Percentiles rank a stretch among this genome's conserved stretches.
phyloP scores from a whole-genome alignment of 768 basidiomycete species.

The Agrocybe pediades region DNA sequence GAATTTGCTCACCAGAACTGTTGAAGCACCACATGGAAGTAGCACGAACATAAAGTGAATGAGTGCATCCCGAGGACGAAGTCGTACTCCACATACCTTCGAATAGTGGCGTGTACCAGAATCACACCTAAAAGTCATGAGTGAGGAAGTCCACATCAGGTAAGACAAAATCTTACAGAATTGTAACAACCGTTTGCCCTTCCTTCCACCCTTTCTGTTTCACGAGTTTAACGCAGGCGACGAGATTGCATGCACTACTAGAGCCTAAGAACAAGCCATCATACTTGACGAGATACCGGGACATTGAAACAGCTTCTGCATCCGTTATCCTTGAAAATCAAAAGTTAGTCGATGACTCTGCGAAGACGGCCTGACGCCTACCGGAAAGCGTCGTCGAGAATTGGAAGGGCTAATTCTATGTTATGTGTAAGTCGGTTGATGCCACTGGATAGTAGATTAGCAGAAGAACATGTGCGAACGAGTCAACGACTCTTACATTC shows the following conservation, averaged over 20 bases:
- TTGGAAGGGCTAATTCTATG: constrained; percentile 78
- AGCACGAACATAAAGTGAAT: neutral
- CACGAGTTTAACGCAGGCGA: constrained; percentile 85
- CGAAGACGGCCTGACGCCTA: too few species aligned
- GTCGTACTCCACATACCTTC: constrained; percentile 54
- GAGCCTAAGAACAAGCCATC: constrained; percentile 97
- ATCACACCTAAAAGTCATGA: constrained; percentile 63
- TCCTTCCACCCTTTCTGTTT: constrained; percentile 68
- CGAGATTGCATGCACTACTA: constrained; percentile 93
- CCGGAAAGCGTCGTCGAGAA: constrained; percentile 91
- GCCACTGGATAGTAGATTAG: constrained; percentile 50
- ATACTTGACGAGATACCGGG: constrained; percentile 84
- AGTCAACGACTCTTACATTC: constrained; percentile 53
- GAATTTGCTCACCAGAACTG: constrained; percentile 44
- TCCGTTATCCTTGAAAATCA: constrained; percentile 76
- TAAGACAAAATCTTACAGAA: constrained; percentile 58
- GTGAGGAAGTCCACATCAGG: neutral
- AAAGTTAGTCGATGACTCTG: too few species aligned
- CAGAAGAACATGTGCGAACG: neutral
- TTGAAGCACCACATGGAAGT: neutral
- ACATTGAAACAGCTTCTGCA: constrained; percentile 94
- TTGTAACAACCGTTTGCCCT: constrained; percentile 79
- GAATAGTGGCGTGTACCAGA: constrained; percentile 92
- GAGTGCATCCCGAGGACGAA: neutral
- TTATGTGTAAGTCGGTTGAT: constrained; percentile 94